phyloP scores from a whole-genome alignment of 2,329 filamentous ascomycete genomes.

The Ceratocystiopsis sp. region DNA sequence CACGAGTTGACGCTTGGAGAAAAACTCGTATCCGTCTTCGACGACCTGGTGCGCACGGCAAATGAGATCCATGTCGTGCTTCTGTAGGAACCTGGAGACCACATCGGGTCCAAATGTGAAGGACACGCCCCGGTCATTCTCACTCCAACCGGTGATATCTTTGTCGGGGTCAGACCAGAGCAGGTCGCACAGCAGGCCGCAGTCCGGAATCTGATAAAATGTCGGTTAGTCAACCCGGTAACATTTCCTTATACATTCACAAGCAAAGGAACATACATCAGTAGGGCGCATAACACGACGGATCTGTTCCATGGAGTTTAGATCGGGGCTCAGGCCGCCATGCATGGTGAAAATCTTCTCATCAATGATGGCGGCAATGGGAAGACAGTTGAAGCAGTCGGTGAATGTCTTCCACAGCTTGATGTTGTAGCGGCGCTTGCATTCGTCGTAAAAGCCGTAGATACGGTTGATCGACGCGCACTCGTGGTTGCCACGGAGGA shows the following conservation, averaged over 20 bases:
- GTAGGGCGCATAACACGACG: conserved; percentile 96
- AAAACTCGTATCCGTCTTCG: conserved; percentile 98
- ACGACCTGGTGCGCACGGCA: conserved; percentile 98
- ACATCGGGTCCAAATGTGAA: conserved; percentile 98
- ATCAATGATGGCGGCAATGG: conserved; percentile 95
- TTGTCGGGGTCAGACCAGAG: conserved; percentile 98
- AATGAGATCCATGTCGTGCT: conserved; percentile 99
- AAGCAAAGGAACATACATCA: conserved; percentile 54
- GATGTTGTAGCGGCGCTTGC: conserved; percentile 98
- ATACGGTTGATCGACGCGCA: conserved; percentile 98
- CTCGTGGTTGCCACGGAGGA: conserved; percentile 96
- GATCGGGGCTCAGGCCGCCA: conserved; percentile 85
- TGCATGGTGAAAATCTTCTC: conserved; percentile 99
- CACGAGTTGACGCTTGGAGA: conserved; percentile 93
- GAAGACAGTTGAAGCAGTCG: conserved; percentile 97
- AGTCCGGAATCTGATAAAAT: conserved; percentile 70
- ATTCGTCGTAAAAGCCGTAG: conserved; percentile 99
- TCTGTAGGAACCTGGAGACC: conserved; percentile 91
- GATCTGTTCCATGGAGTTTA: conserved; percentile 99
- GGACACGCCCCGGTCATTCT: conserved; percentile 95
- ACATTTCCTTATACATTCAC: background rate
- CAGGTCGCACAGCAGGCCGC: conserved; percentile 90
- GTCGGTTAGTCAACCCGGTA: background rate
- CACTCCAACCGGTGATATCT: conserved; percentile 97
- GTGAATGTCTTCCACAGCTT: conserved; percentile 99